A percentile compares a stretch with the other conserved stretches of the same genome.
phyloP scores from a whole-genome alignment of 129 eudicot genomes.

The Saposhnikovia divaricata region DNA sequence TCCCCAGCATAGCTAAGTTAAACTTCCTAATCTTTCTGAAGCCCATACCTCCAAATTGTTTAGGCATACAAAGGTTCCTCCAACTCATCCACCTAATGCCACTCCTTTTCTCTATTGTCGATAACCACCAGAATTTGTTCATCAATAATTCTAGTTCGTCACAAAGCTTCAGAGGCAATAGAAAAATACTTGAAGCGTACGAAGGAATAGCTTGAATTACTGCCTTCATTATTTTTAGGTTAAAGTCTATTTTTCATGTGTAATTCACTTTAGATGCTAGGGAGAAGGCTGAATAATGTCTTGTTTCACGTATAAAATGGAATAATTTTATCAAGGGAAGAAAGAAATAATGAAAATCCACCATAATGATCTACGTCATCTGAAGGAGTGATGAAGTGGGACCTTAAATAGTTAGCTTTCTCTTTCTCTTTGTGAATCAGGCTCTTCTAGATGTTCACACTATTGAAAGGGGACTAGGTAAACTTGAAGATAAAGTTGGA shows the following conservation, averaged over 20 bases:
- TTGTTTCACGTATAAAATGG: not conserved
- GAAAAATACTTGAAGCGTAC: too few relatives aligned
- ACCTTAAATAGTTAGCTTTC: not conserved
- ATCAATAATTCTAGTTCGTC: too few relatives aligned
- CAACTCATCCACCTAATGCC: too few relatives aligned
- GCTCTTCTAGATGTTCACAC: conserved; percentile 89
- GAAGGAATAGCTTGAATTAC: too few relatives aligned
- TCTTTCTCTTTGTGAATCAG: conserved; percentile 24
- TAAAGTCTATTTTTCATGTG: not conserved
- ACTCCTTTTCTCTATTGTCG: too few relatives aligned
- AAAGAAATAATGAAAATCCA: not conserved
- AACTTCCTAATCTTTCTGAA: too few relatives aligned
- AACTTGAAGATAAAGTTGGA: conserved; percentile 83
- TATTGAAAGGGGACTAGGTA: conserved; percentile 83
- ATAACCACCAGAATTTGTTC: too few relatives aligned
- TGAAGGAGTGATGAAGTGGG: not conserved
- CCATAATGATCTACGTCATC: not conserved
- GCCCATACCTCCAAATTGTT: too few relatives aligned
- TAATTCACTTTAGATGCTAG: not conserved
- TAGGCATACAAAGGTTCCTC: too few relatives aligned
- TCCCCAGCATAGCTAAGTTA: too few relatives aligned
- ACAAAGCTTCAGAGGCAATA: too few relatives aligned
- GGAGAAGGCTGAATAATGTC: not conserved
- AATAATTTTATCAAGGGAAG: not conserved
- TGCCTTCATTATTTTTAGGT: too few relatives aligned